Evolutionary conservation across 352 stramenopile genomes (phyloP).

Genomic region (Phytophthora constricta): DNA sequence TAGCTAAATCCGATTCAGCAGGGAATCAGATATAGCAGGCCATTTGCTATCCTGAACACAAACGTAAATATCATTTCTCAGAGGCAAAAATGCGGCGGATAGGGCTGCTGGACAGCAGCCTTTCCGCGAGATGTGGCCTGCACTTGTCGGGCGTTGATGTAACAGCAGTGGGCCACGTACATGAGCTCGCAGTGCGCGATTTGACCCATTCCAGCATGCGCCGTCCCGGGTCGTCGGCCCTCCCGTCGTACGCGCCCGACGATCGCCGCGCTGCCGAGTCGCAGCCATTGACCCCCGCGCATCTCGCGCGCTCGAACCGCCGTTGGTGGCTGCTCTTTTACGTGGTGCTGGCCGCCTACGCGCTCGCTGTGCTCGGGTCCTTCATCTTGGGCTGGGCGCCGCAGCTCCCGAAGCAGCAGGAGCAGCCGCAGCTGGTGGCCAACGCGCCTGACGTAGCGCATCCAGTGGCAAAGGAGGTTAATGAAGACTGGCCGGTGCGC

Average conservation of each 20-base stretch:
- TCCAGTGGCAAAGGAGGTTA: constrained; percentile 17
- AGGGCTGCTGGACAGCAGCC: background rate
- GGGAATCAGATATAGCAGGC: too few relatives aligned
- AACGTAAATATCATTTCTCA: background rate
- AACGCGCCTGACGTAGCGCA: background rate
- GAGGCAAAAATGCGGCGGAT: background rate
- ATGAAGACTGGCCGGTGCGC: constrained; percentile 28
- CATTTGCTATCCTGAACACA: too few relatives aligned
- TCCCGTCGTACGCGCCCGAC: constrained; percentile 30
- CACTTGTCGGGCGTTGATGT: constrained; percentile 8
- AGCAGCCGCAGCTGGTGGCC: constrained; percentile 5
- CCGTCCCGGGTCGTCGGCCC: constrained; percentile 34
- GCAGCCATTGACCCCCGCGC: background rate
- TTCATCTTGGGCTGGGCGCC: constrained; percentile 14
- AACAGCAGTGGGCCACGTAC: constrained; percentile 23
- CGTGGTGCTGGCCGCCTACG: constrained; percentile 35
- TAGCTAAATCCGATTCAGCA: too few relatives aligned
- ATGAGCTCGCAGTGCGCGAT: constrained; percentile 15
- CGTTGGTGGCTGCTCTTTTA: constrained; percentile 40
- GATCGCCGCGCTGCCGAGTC: constrained; percentile 1
- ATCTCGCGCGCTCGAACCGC: constrained; percentile 1
- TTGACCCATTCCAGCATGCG: constrained; percentile 33
- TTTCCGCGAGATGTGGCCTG: constrained; percentile 23
- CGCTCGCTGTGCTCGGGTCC: constrained; percentile 24
- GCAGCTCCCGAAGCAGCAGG: constrained; percentile 5